A percentile compares a stretch with the other conserved stretches of the same genome.
Evolutionary conservation across 2,329 filamentous ascomycete species (phyloP).

Genomic region (Ophiostoma pallidulum): DNA sequence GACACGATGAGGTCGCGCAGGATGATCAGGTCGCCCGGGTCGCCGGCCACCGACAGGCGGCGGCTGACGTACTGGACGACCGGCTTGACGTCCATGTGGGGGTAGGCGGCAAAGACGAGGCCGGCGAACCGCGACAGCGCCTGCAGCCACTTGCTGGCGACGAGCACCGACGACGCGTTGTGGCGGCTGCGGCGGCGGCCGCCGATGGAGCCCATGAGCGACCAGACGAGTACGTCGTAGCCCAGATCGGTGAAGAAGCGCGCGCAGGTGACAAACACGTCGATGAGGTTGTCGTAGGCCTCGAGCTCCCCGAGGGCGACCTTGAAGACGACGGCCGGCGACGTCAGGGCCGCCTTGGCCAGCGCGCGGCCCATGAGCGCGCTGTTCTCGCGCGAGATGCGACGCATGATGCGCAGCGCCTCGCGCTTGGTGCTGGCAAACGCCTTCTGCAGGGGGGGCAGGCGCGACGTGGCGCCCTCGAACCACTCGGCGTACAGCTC

Average conservation of each 20-base stretch:
- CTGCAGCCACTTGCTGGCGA: constrained; percentile 87
- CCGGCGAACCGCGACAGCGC: constrained; percentile 86
- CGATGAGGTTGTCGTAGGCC: constrained; percentile 87
- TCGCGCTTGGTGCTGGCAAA: constrained; percentile 70
- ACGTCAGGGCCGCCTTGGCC: constrained; percentile 85
- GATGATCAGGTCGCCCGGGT: constrained; percentile 84
- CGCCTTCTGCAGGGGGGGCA: constrained; percentile 67
- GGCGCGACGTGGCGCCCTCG: constrained; percentile 63
- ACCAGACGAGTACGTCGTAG: constrained; percentile 91
- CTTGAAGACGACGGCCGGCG: constrained; percentile 83
- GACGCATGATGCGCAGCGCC: constrained; percentile 78
- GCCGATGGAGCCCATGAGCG: constrained; percentile 64
- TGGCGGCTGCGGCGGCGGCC: constrained; percentile 54
- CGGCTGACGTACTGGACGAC: constrained; percentile 83
- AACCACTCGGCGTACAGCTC: constrained; percentile 93
- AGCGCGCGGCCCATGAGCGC: constrained; percentile 77
- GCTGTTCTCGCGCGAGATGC: constrained; percentile 80
- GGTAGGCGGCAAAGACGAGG: constrained; percentile 78
- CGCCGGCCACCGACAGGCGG: constrained; percentile 64
- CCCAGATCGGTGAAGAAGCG: constrained; percentile 88
- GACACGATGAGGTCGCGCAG: constrained; percentile 81
- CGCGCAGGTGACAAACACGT: constrained; percentile 88
- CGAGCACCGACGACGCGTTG: constrained; percentile 51
- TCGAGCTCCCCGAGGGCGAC: constrained; percentile 87
- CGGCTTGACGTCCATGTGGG: constrained; percentile 71